Evolutionary conservation across 495 filamentous ascomycete species (phyloP).

Genomic region (Articulospora tetracladia): DNA sequence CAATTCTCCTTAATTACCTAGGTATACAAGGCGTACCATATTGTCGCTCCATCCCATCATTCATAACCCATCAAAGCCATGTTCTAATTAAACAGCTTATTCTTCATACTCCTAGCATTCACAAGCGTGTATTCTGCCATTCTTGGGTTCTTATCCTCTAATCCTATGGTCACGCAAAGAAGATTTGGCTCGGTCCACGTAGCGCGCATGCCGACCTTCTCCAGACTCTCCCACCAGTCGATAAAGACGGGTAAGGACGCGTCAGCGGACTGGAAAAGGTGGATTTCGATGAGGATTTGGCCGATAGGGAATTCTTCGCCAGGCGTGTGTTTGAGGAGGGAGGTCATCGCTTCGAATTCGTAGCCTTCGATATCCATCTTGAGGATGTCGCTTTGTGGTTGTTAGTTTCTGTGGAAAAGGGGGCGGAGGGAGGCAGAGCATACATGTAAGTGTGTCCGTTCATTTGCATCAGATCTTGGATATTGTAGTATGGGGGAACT

Average conservation of each 20-base stretch:
- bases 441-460: constrained; percentile 31
- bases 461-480: constrained; percentile 27
- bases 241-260: constrained; percentile 18
- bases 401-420: not conserved
- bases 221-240: constrained; percentile 25
- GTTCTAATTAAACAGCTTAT: not conserved
- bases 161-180: constrained; percentile 16
- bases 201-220: constrained; percentile 22
- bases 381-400: constrained; percentile 6
- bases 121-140: constrained; percentile 11
- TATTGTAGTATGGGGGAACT: constrained; percentile 24
- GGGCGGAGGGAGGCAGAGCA: not conserved
- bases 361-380: constrained; percentile 32
- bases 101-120: not conserved
- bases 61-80: not conserved
- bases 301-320: constrained; percentile 25
- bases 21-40: no score
- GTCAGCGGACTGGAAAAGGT: constrained; percentile 16
- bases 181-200: constrained; percentile 27
- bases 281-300: constrained; percentile 30
- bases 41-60: no score
- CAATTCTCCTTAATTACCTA: no score
- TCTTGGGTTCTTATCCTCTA: constrained; percentile 7
- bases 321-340: constrained; percentile 21
- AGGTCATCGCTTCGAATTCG: constrained; percentile 27